Conservation (phyloP, 2,329 filamentous ascomycete species). For the Raffaelea albimanens region DNA sequence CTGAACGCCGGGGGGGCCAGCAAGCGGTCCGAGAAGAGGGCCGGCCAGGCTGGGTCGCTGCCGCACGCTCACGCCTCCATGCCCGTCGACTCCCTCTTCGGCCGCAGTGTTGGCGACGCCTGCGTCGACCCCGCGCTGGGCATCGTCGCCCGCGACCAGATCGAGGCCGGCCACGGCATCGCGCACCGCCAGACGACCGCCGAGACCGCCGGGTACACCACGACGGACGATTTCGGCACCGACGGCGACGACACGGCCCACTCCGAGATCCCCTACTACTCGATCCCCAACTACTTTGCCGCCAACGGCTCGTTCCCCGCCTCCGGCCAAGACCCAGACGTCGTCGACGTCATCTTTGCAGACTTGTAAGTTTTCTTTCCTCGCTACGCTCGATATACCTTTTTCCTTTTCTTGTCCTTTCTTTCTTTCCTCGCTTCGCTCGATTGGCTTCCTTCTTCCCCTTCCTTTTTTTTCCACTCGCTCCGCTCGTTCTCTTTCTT, state of each 20-base stretch:
- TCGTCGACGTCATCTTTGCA: constrained; percentile 43
- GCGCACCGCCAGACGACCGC: constrained; percentile 36
- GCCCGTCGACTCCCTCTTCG: constrained; percentile 19
- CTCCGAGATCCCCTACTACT: constrained; percentile 33
- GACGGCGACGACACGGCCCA: constrained; percentile 48
- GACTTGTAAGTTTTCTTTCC: constrained; percentile 31
- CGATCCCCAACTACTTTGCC: constrained; percentile 40
- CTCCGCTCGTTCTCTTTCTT: background rate
- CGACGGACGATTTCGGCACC: constrained; percentile 45
- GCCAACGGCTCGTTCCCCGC: constrained; percentile 36
- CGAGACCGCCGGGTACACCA: constrained; percentile 41
- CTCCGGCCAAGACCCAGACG: constrained; percentile 31
- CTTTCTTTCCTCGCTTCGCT: too few species aligned
- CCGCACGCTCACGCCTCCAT: constrained; percentile 33
- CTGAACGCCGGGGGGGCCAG: constrained; percentile 32
- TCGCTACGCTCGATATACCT: background rate
- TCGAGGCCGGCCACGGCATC: constrained; percentile 23
- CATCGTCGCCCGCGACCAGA: constrained; percentile 2
- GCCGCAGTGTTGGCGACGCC: constrained; percentile 6
- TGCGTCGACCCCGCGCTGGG: background rate
- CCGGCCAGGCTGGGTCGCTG: constrained; percentile 25
- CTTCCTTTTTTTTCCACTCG: too few species aligned
- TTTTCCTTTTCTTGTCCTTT: too few species aligned
- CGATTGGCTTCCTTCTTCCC: too few species aligned
- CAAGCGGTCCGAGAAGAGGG: constrained; percentile 19